Evolutionary conservation across 345 rosid species (phyloP), one percentile per base, ranked within the genome.

Genomic region (Erysimum cheiranthoides): DNA sequence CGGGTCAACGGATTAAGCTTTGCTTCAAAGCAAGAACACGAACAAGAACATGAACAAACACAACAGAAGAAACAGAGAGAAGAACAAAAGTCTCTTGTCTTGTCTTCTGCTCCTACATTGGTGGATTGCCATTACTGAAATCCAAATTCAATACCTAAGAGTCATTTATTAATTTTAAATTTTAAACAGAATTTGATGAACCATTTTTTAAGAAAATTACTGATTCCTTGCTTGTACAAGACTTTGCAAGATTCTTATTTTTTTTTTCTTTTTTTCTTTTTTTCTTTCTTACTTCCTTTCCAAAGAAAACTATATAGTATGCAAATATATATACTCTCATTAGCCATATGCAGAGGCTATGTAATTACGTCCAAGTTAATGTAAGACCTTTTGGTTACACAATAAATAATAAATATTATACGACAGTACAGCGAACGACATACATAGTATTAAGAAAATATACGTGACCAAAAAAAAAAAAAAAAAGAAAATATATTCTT

Each of bases 71-170:
- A 76, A 71, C 77, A 60, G 27, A 60, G 66, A 52, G 78, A 73
- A 78, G 78, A 78, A 67, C 81, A 78, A 61, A 64, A 86, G 50
- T 69, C 87, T 40, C 79, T 96, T 77, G 90, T 87, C 51, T 82
- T 92, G 77, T 76, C 96, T n/a, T 75, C 96, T n/a, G 83, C 90
- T 79, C 84, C 92, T 7, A 79, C 95, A 81, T 81, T 93, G 87
- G 98, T 96, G 82, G 99, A 88, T 86, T 96, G 98, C 79, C 97
- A 91, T 87, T 91, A 96, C 87, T 96, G 80, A 90, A 35, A 54
- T 65, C 59, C 42, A 58, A 46, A 18, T n/a, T 27, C 53, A 73
- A 21, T 13, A 35, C 7, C 32, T 13, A 58, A 31, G 31, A 71
- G 38, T 70, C 36, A 45, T 64, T 68, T 52, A 54, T 56, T 30